Base-by-base conservation (phyloP, 352 stramenopile species). In the Phytopythium helicoides region DNA sequence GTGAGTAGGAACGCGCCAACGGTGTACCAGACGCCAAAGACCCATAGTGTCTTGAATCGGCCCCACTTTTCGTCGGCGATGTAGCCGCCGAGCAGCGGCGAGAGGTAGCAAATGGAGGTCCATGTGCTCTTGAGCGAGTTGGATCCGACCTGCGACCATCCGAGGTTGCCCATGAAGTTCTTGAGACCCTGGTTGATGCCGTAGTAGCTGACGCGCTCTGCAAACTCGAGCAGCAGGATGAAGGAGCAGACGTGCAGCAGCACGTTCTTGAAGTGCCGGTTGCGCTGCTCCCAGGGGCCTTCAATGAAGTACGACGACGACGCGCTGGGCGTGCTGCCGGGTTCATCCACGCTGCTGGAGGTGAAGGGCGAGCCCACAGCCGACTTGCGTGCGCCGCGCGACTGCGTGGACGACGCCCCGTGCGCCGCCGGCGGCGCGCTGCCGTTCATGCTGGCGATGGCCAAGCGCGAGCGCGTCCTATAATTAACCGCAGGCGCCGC, bases 71-170 rank as follows among this genome's bases (percentile, higher is more conserved):
- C 85, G 54, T 95, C 85, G 14, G 85, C 82, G 8, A 95, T 68
- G 69, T 92, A 95, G n/a, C 78, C 85, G 33, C 85, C 85, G 0
- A 93, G 56, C 15, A 95, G 59, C 18, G 85, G 85, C 16, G 81
- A 92, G 42, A 95, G 52, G 58, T 95, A 95, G 45, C 84, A 93
- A 26, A 93, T 91, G 44, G 80, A 90, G 18, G 83, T 94, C 86
- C 83, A 94, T 46, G 83, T 95, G 37, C 77, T 92, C 70, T 95
- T 95, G 68, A 95, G 78, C 21, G 83, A 87, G 53, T 92, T 94
- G 39, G 86, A 89, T 28, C 80, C 84, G 5, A 90, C 83, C 42
- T 90, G 80, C 2, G 66, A 80, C 83, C 83, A 94, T 8, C 66
- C 65, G 12, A 95, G 56, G 8, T 75, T 73, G 45, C 77, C 77